phyloP scores from a whole-genome alignment of 768 basidiomycete species.

The Tricholoma furcatifolium region DNA sequence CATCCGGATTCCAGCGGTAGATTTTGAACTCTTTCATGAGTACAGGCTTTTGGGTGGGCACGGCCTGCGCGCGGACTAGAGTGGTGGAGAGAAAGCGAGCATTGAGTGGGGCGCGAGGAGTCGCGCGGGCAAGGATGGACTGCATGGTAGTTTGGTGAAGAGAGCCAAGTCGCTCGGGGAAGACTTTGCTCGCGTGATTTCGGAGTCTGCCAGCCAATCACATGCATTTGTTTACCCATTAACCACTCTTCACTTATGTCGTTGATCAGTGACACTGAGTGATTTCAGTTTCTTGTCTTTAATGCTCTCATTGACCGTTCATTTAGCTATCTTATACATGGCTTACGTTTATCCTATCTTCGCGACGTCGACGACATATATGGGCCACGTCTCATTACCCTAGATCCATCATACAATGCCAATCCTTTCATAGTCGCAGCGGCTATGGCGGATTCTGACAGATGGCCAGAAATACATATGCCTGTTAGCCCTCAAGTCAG shows the following conservation, averaged over 20 bases:
- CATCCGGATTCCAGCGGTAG: slow-evolving; percentile 99
- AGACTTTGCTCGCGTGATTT: slow-evolving; percentile 18
- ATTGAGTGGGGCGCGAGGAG: slow-evolving; percentile 3
- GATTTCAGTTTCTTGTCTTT: slow-evolving; percentile 15
- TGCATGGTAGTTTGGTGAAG: slow-evolving; percentile 14
- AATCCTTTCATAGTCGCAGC: slow-evolving; percentile 85
- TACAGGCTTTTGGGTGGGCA: slow-evolving; percentile 64
- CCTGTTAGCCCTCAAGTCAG: slow-evolving; percentile 72
- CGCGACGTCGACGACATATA: slow-evolving; percentile 87
- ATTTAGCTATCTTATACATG: slow-evolving; percentile 72
- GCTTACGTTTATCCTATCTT: slow-evolving; percentile 82
- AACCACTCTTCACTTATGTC: slow-evolving; percentile 39
- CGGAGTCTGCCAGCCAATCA: slow-evolving; percentile 21
- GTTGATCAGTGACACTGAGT: slow-evolving; percentile 66
- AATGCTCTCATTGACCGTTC: not conserved
- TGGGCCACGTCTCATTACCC: slow-evolving; percentile 74
- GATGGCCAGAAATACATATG: slow-evolving; percentile 82
- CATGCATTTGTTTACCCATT: slow-evolving; percentile 8
- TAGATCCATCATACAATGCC: slow-evolving; percentile 72
- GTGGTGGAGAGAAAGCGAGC: slow-evolving; percentile 18
- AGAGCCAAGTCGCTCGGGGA: not conserved
- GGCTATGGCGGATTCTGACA: slow-evolving; percentile 71
- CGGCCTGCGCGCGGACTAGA: slow-evolving; percentile 31
- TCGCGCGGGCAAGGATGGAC: slow-evolving; percentile 12
- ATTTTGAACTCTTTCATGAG: slow-evolving; percentile 96